phyloP scores from a whole-genome alignment of 1,139 yeast species.

The Scheffersomyces parashehatae region DNA sequence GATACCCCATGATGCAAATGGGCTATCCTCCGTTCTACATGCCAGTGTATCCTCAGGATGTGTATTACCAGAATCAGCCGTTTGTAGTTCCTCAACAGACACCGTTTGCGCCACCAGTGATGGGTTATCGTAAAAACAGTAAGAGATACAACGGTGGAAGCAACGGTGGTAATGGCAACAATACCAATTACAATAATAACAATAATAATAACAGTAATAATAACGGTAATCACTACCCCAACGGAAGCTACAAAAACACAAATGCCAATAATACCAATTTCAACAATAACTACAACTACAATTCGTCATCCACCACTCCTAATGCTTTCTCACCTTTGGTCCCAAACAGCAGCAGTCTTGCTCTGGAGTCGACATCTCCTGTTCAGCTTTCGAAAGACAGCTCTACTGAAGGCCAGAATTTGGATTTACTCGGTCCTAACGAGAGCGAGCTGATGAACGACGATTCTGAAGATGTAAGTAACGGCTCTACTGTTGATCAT shows the following conservation, averaged over 20 bases:
- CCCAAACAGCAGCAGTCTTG: no score
- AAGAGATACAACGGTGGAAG: neutral
- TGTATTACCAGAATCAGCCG: conserved; percentile 16
- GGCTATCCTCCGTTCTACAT: conserved; percentile 17
- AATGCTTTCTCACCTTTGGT: no score
- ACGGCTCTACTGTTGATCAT: no score
- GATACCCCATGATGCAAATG: conserved; percentile 16
- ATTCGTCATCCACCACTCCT: no score
- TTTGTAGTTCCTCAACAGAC: conserved; percentile 16
- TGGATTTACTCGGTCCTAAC: no score
- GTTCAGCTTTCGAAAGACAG: no score
- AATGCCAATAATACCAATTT: neutral
- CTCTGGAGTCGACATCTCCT: no score
- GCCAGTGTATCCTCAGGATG: conserved; percentile 15
- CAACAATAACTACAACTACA: no score
- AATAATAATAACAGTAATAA: neutral
- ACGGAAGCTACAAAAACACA: neutral
- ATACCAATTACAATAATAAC: conserved; percentile 2
- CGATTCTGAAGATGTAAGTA: no score
- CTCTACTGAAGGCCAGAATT: no score
- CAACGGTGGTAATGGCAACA: neutral
- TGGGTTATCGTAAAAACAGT: no score
- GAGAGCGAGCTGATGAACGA: no score
- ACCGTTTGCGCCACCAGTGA: conserved; percentile 7
- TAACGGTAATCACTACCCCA: neutral